These are phyloP conservation scores for Gremmenia infestans DNA, from an alignment of 2,329 filamentous ascomycete genomes.

Conservation along the genomic window DNA sequence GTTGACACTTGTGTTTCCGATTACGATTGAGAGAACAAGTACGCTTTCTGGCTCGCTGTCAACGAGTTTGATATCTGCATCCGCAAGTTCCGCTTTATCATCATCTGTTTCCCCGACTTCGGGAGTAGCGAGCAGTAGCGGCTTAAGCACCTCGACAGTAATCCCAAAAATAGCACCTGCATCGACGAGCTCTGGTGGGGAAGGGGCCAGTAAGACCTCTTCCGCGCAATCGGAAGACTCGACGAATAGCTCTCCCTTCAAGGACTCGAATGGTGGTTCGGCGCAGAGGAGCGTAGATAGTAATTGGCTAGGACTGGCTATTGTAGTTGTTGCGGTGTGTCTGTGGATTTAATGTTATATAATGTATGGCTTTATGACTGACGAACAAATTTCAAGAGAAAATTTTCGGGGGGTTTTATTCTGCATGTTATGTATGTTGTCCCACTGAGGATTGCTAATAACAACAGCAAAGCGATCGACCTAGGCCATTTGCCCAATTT, in stretches of 20 bases:
- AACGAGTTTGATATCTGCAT: neutral
- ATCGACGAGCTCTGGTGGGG: slow-evolving; percentile 6
- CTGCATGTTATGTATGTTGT: no score
- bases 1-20: slow-evolving; percentile 7
- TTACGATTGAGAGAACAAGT: slow-evolving; percentile 10
- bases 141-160: neutral
- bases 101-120: neutral
- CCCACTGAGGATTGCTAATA: no score
- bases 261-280: slow-evolving; percentile 11
- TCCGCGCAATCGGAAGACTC: slow-evolving; percentile 10
- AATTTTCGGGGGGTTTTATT: no score
- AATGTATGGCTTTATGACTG: neutral
- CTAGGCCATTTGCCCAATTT: neutral
- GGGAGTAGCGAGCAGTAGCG: neutral
- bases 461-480: no score
- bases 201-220: slow-evolving; percentile 9
- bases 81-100: slow-evolving; percentile 5
- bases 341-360: neutral
- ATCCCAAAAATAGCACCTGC: neutral
- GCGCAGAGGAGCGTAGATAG: neutral
- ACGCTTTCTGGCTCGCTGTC: slow-evolving; percentile 7
- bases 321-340: slow-evolving; percentile 2
- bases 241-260: slow-evolving; percentile 28
- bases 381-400: neutral
- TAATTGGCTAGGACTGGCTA: slow-evolving; percentile 8